phyloP scores from a whole-genome alignment of 495 filamentous ascomycete genomes.

The Neurospora sp. region DNA sequence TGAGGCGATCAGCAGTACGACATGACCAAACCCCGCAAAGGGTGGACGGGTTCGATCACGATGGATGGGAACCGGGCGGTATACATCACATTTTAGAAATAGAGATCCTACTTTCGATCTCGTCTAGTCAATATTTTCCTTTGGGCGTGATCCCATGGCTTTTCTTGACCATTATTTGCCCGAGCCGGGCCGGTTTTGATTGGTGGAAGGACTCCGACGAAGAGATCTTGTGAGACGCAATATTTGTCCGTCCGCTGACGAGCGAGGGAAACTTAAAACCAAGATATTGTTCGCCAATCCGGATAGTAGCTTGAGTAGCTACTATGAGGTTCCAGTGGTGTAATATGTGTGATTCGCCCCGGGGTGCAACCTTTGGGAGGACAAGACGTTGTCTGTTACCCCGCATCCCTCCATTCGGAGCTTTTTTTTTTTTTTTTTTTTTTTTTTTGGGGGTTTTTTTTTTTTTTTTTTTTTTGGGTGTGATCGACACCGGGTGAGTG shows the following conservation, averaged over 20 bases:
- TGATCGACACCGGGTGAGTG: background rate
- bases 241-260: background rate
- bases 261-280: background rate
- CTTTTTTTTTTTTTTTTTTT: background rate
- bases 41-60: background rate
- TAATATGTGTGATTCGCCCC: background rate
- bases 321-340: background rate
- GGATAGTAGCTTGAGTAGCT: background rate
- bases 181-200: background rate
- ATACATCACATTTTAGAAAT: too few species aligned
- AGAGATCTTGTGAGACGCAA: background rate
- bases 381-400: background rate
- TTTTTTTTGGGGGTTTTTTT: background rate
- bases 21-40: background rate
- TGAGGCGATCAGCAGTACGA: background rate
- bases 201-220: background rate
- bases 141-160: background rate
- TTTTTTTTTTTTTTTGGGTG: background rate
- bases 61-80: background rate
- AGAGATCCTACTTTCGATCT: background rate
- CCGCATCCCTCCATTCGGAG: background rate
- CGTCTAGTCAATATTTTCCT: background rate
- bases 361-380: background rate
- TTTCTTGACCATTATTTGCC: background rate
- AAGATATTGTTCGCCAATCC: background rate